phyloP scores from a whole-genome alignment of 768 basidiomycete species.

The Macrolepiota dolichaula region DNA sequence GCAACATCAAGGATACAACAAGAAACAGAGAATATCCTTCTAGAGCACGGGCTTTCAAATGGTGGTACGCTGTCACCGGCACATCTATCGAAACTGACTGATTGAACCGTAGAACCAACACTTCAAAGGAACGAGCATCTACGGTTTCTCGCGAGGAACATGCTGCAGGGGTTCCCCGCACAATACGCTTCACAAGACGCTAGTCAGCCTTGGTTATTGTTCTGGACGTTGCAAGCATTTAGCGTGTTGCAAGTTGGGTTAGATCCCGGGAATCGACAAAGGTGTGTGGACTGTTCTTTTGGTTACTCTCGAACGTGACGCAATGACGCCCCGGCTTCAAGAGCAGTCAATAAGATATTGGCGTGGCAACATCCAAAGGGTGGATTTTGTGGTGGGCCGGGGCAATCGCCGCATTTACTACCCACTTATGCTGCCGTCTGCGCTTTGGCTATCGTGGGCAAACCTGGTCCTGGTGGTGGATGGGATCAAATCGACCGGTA shows the following conservation, averaged over 20 bases:
- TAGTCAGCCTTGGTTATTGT: slow-evolving; percentile 92
- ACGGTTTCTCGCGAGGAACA: slow-evolving; percentile 68
- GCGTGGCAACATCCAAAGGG: slow-evolving; percentile 82
- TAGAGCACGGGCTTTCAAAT: slow-evolving; percentile 43
- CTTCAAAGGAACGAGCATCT: slow-evolving; percentile 69
- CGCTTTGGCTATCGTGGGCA: slow-evolving; percentile 77
- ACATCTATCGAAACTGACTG: slow-evolving; percentile 7
- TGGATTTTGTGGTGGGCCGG: slow-evolving; percentile 90
- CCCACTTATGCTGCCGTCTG: slow-evolving; percentile 89
- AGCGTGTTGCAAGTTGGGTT: slow-evolving; percentile 73
- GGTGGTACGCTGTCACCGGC: not conserved
- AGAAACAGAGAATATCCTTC: slow-evolving; percentile 65
- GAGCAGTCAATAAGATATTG: slow-evolving; percentile 78
- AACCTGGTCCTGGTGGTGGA: slow-evolving; percentile 67
- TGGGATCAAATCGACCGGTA: slow-evolving; percentile 88
- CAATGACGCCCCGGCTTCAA: slow-evolving; percentile 20
- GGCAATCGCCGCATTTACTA: slow-evolving; percentile 83
- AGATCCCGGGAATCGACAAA: slow-evolving; percentile 74
- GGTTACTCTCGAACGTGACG: not conserved
- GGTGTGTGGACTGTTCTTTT: slow-evolving; percentile 33
- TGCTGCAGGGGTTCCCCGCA: slow-evolving; percentile 76
- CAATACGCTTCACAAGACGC: slow-evolving; percentile 87
- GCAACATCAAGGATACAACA: slow-evolving; percentile 59
- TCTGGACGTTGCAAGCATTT: slow-evolving; percentile 89
- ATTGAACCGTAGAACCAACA: slow-evolving; percentile 20